phyloP scores from a whole-genome alignment of 768 basidiomycete genomes.

The Auricularia sp. region DNA sequence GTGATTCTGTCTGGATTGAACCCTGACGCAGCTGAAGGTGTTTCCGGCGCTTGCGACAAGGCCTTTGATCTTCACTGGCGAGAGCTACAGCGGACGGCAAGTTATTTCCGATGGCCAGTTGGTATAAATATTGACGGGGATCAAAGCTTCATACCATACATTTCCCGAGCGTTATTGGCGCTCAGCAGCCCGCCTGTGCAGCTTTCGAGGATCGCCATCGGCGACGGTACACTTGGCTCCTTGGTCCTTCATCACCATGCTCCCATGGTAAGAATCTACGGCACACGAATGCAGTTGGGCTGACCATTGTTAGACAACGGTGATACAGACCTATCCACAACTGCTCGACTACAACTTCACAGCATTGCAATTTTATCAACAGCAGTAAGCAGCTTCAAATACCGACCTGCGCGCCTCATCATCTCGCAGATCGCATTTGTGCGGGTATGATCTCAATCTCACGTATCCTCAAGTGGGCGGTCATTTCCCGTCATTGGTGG shows the following conservation, averaged over 20 bases:
- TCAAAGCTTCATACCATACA: conserved; percentile 49
- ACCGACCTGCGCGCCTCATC: not conserved
- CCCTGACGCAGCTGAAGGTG: not conserved
- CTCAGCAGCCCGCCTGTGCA: conserved; percentile 55
- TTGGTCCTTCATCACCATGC: conserved; percentile 39
- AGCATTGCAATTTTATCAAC: conserved; percentile 49
- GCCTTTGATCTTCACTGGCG: conserved; percentile 59
- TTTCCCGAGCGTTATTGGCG: conserved; percentile 59
- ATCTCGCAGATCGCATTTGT: conserved; percentile 35
- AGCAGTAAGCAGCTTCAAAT: conserved; percentile 40
- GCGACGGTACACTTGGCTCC: conserved; percentile 51
- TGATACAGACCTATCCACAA: conserved; percentile 66
- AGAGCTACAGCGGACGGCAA: conserved; percentile 58
- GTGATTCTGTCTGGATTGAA: not conserved
- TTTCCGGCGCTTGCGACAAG: conserved; percentile 59
- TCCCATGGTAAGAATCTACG: conserved; percentile 36
- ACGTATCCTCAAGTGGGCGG: conserved; percentile 54
- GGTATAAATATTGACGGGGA: conserved; percentile 34
- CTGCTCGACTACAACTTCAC: conserved; percentile 60
- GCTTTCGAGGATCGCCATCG: conserved; percentile 58
- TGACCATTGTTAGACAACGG: conserved; percentile 29
- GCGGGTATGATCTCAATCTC: conserved; percentile 55
- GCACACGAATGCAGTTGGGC: not conserved
- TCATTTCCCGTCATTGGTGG: conserved; percentile 29
- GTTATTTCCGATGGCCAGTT: not conserved